Evolutionary conservation across 2,329 filamentous ascomycete species (phyloP).

Genomic region (Huntiella omanensis): DNA sequence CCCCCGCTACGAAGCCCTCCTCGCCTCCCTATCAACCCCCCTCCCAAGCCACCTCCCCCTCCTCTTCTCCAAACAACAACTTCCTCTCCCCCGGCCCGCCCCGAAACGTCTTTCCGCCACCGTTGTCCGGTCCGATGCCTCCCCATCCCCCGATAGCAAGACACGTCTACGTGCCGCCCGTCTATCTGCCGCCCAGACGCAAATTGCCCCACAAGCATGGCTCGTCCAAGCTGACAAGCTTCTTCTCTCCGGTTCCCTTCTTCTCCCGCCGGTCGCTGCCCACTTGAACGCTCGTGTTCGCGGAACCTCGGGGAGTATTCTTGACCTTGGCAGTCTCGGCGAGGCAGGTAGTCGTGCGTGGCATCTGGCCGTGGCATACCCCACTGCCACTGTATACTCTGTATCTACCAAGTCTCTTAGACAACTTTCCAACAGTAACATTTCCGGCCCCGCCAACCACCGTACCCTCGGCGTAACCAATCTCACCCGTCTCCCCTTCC

Average conservation of each 20-base stretch:
- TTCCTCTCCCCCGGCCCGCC: constrained; percentile 48
- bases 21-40: constrained; percentile 61
- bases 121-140: constrained; percentile 55
- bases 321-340: constrained; percentile 72
- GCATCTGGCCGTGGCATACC: constrained; percentile 75
- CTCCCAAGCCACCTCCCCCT: constrained; percentile 57
- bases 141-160: constrained; percentile 40
- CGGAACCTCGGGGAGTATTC: constrained; percentile 38
- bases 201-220: constrained; percentile 44
- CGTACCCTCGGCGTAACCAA: constrained; percentile 60
- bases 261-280: constrained; percentile 45
- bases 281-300: constrained; percentile 22
- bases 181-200: constrained; percentile 60
- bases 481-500: constrained; percentile 69
- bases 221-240: constrained; percentile 41
- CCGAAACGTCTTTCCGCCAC: constrained; percentile 56
- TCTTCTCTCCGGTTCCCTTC: constrained; percentile 44
- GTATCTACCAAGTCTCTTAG: constrained; percentile 57
- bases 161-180: constrained; percentile 48
- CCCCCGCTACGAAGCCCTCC: constrained; percentile 72
- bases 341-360: constrained; percentile 84
- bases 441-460: constrained; percentile 76
- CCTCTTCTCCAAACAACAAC: constrained; percentile 68
- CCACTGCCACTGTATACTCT: constrained; percentile 71
- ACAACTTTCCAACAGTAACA: constrained; percentile 52